Evolutionary conservation across 1,284 basidiomycete genomes (phyloP).

Genomic region (Tausonia pullulans): DNA sequence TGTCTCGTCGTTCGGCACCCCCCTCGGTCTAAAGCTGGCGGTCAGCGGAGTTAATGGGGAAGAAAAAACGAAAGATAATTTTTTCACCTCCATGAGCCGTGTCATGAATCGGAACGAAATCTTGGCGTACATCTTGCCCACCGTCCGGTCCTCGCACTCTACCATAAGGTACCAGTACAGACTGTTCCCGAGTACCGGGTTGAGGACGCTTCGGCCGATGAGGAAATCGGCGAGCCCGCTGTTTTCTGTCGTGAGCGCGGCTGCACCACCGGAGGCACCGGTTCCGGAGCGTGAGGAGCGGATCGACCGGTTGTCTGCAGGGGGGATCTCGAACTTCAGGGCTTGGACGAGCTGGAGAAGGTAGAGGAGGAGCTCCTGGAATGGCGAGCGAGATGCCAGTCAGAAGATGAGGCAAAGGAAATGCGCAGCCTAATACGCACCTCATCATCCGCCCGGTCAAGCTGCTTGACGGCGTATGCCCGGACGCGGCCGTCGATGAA

Average conservation of each 20-base stretch:
- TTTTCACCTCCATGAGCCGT: constrained; percentile 64
- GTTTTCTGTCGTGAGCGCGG: constrained; percentile 57
- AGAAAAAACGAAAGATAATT: neutral
- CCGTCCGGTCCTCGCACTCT: constrained; percentile 60
- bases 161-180: constrained; percentile 98
- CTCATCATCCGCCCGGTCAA: constrained; percentile 87
- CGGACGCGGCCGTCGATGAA: constrained; percentile 85
- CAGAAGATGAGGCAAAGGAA: constrained; percentile 3
- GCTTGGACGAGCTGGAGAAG: constrained; percentile 94
- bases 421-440: constrained; percentile 39
- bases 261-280: constrained; percentile 37
- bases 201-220: constrained; percentile 69
- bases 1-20: constrained; percentile 63
- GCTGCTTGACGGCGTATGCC: constrained; percentile 83
- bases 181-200: constrained; percentile 75
- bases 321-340: constrained; percentile 79
- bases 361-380: constrained; percentile 80
- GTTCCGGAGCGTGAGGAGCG: constrained; percentile 17
- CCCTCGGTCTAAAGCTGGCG: constrained; percentile 46
- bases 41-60: neutral
- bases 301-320: constrained; percentile 13
- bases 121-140: constrained; percentile 81
- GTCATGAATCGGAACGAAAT: constrained; percentile 82
- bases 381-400: neutral
- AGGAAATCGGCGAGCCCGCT: constrained; percentile 83